Evolutionary conservation across 2,329 filamentous ascomycete genomes (phyloP).

Genomic region (Paramyrothecium sp.): DNA sequence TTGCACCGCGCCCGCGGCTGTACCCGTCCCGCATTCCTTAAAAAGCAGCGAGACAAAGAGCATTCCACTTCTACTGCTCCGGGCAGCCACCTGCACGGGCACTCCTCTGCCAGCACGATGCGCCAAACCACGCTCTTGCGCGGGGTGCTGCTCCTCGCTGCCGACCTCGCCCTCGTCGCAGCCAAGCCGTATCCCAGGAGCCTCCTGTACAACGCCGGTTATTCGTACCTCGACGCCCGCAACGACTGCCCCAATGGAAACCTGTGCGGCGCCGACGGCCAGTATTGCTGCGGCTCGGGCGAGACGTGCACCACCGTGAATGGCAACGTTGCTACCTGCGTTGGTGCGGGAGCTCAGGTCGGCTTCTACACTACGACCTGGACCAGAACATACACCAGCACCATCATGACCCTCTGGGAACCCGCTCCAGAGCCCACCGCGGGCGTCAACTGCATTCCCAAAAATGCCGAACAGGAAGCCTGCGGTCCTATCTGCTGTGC

Average conservation of each 20-base stretch:
- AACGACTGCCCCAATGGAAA: slow-evolving; percentile 36
- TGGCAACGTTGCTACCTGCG: slow-evolving; percentile 49
- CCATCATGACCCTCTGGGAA: slow-evolving; percentile 48
- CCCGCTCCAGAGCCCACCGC: slow-evolving; percentile 43
- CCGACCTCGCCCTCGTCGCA: slow-evolving; percentile 26
- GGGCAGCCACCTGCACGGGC: background rate
- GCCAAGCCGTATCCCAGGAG: slow-evolving; percentile 52
- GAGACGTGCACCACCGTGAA: slow-evolving; percentile 50
- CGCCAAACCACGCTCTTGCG: slow-evolving; percentile 17
- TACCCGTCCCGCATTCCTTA: slow-evolving; percentile 9
- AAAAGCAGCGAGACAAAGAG: background rate
- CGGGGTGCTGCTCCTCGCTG: slow-evolving; percentile 35
- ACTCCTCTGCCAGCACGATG: slow-evolving; percentile 10
- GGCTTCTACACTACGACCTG: slow-evolving; percentile 54
- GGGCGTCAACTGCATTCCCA: slow-evolving; percentile 48
- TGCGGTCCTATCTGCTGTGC: slow-evolving; percentile 73
- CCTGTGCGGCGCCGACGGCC: slow-evolving; percentile 54
- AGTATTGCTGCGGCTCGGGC: slow-evolving; percentile 52
- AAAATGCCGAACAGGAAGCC: slow-evolving; percentile 51
- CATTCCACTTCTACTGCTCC: background rate
- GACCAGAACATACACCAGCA: slow-evolving; percentile 61
- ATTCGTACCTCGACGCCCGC: slow-evolving; percentile 48
- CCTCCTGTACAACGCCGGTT: slow-evolving; percentile 45
- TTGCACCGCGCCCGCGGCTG: slow-evolving; percentile 1
- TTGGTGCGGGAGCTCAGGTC: slow-evolving; percentile 28